Percentiles rank a stretch among this genome's conserved stretches.
Evolutionary conservation across 805 yeast species (phyloP).

Genomic region (Lipomyces yamanashiensis): DNA sequence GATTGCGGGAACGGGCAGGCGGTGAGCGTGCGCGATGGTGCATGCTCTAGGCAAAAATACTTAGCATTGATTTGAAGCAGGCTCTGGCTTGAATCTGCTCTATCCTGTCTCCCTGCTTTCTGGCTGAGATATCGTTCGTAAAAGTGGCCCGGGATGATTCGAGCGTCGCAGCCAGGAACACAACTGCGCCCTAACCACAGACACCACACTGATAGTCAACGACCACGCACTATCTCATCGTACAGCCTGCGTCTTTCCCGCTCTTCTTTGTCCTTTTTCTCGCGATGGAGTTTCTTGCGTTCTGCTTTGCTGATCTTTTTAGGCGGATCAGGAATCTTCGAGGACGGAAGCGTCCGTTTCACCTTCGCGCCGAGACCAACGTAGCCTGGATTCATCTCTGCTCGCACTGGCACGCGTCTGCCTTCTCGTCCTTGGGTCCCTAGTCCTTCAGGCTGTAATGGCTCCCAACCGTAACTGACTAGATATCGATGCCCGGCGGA

Average conservation of each 20-base stretch:
- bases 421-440: conserved; percentile 33
- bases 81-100: too few species aligned
- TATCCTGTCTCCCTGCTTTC: too few species aligned
- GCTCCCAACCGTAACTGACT: conserved; percentile 34
- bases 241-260: conserved; percentile 15
- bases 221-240: conserved; percentile 20
- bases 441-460: conserved; percentile 29
- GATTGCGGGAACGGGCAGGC: conserved; percentile 14
- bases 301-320: conserved; percentile 3
- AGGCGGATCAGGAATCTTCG: not conserved
- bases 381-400: conserved; percentile 18
- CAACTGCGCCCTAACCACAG: conserved; percentile 1
- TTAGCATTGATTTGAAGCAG: not conserved
- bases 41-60: conserved; percentile 13
- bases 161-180: not conserved
- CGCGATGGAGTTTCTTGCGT: conserved; percentile 4
- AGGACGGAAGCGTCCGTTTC: not conserved
- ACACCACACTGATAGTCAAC: not conserved
- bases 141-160: too few species aligned
- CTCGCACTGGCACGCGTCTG: conserved; percentile 26
- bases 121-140: too few species aligned
- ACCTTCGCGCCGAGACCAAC: conserved; percentile 28
- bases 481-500: conserved; percentile 29
- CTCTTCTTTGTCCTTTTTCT: conserved; percentile 12
- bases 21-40: conserved; percentile 33